phyloP scores from a whole-genome alignment of 176 grass and related monocot genomes.

The Eremochloa ophiuroides region DNA sequence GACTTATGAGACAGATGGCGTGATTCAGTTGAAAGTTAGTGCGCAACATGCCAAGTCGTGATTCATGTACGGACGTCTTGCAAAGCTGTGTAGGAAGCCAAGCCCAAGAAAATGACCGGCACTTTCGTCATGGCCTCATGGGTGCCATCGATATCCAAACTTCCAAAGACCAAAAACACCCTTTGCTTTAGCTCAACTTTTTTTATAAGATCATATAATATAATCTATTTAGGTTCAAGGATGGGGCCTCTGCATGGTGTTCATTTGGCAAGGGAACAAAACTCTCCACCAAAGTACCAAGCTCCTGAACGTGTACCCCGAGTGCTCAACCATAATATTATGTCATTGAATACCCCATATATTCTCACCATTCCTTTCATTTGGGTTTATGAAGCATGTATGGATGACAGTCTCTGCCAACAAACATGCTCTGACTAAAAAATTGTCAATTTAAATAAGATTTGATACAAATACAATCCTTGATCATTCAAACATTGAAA shows the following conservation, averaged over 20 bases:
- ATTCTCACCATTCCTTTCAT: not conserved
- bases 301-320: too few relatives aligned
- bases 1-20: not conserved
- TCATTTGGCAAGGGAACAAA: too few relatives aligned
- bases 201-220: not conserved
- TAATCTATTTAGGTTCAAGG: not conserved
- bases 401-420: not conserved
- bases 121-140: not conserved
- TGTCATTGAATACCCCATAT: too few relatives aligned
- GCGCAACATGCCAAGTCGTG: not conserved
- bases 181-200: not conserved
- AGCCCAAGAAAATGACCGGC: conserved; percentile 9
- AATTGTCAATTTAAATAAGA: not conserved
- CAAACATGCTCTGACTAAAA: not conserved
- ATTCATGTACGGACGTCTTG: not conserved
- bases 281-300: too few relatives aligned
- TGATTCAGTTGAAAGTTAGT: not conserved
- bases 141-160: not conserved
- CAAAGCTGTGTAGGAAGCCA: not conserved
- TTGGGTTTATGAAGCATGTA: not conserved
- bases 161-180: not conserved
- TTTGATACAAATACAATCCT: not conserved
- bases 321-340: too few relatives aligned
- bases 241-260: not conserved
- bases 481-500: not conserved